phyloP scores from a whole-genome alignment of 768 basidiomycete genomes.

The Leccinum boreale region DNA sequence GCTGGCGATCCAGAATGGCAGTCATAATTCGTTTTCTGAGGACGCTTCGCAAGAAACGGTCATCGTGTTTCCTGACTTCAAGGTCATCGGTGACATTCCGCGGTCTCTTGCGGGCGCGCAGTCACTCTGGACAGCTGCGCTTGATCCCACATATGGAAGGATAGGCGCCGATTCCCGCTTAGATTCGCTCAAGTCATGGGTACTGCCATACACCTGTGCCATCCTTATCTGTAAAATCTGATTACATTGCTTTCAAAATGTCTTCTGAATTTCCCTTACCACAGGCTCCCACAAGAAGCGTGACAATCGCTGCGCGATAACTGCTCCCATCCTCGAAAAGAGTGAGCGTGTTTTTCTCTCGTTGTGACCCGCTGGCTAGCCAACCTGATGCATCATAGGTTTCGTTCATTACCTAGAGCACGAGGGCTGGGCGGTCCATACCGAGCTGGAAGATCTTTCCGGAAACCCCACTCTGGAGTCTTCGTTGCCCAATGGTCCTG shows the following conservation, averaged over 20 bases:
- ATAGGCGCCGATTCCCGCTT: conserved; percentile 43
- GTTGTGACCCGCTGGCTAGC: conserved; percentile 3
- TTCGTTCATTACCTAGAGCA: conserved; percentile 60
- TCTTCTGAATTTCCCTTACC: not conserved
- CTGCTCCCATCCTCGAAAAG: conserved; percentile 79
- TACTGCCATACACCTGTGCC: conserved; percentile 85
- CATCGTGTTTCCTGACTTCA: conserved; percentile 91
- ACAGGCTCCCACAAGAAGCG: conserved; percentile 90
- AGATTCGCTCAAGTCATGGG: conserved; percentile 61
- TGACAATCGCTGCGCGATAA: conserved; percentile 88
- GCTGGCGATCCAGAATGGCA: conserved; percentile 80
- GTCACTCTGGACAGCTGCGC: conserved; percentile 59
- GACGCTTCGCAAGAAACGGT: conserved; percentile 69
- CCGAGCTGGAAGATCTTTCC: conserved; percentile 61
- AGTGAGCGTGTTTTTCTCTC: conserved; percentile 40
- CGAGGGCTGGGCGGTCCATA: conserved; percentile 74
- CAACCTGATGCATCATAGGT: conserved; percentile 35
- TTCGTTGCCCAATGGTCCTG: conserved; percentile 19
- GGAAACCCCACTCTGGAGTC: conserved; percentile 29
- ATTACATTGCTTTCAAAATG: not conserved
- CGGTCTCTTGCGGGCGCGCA: conserved; percentile 63
- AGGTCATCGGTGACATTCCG: conserved; percentile 70
- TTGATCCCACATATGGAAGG: conserved; percentile 57
- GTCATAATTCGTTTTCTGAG: conserved; percentile 65
- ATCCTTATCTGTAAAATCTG: conserved; percentile 77